phyloP scores from a whole-genome alignment of 148 eudicot species.

The Cornus kousa region DNA sequence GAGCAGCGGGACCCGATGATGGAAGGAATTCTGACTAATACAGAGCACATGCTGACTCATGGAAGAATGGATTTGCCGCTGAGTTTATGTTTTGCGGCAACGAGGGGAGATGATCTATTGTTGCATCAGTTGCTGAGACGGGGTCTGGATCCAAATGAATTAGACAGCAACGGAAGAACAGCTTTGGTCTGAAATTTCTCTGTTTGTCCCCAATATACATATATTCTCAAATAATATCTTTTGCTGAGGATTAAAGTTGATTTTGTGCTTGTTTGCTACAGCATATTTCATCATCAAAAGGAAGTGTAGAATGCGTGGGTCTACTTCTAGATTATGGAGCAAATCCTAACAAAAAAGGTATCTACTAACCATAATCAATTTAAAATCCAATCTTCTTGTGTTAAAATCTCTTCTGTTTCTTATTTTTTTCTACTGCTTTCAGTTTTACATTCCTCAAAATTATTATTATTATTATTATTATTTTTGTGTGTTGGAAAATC shows the following conservation, averaged over 20 bases:
- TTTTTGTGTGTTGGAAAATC: not conserved
- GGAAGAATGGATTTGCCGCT: slow-evolving; percentile 78
- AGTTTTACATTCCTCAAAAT: not conserved
- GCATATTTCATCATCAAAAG: slow-evolving; percentile 76
- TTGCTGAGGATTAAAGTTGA: not conserved
- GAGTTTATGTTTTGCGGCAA: slow-evolving; percentile 67
- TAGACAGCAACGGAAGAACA: slow-evolving; percentile 53
- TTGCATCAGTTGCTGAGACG: slow-evolving; percentile 58
- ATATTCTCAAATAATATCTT: not conserved
- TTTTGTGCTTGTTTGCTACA: slow-evolving; percentile 20
- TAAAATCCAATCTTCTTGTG: not conserved
- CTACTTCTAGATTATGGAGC: slow-evolving; percentile 69
- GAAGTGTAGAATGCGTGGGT: slow-evolving; percentile 48
- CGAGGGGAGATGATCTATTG: slow-evolving; percentile 60
- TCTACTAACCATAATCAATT: not conserved
- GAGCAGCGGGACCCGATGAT: slow-evolving; percentile 40
- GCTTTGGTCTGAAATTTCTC: slow-evolving; percentile 46
- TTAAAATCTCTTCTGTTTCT: not conserved
- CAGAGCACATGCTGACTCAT: slow-evolving; percentile 60
- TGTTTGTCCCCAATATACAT: not conserved
- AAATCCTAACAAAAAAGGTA: slow-evolving; percentile 78
- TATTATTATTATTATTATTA: not conserved
- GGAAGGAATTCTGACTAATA: slow-evolving; percentile 42
- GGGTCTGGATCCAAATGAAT: slow-evolving; percentile 63
- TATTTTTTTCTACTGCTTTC: not conserved